phyloP scores from a whole-genome alignment of 768 basidiomycete genomes.

The Podaxis sp. region DNA sequence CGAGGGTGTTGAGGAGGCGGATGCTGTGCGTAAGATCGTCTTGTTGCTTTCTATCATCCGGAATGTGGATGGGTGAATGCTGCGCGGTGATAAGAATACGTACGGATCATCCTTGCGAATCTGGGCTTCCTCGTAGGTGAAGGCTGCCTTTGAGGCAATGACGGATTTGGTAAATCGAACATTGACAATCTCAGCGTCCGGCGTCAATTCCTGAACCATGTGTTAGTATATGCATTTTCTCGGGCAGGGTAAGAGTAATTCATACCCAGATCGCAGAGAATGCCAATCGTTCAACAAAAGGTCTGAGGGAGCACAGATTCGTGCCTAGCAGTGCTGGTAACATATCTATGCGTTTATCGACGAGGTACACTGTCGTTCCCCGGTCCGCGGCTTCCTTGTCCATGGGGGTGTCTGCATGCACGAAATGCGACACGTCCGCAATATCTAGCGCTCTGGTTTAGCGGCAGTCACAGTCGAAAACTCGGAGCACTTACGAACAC shows the following conservation, averaged over 20 bases:
- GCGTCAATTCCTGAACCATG: slow-evolving; percentile 74
- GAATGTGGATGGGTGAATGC: not conserved
- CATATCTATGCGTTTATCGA: slow-evolving; percentile 99
- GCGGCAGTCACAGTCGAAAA: not conserved
- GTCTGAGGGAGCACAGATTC: slow-evolving; percentile 90
- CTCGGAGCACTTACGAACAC: slow-evolving; percentile 80
- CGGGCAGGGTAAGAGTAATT: not conserved
- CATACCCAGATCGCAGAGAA: slow-evolving; percentile 95
- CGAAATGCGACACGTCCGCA: slow-evolving; percentile 97
- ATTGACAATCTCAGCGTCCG: slow-evolving; percentile 86
- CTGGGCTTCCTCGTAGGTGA: slow-evolving; percentile 97
- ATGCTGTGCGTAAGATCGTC: slow-evolving; percentile 87
- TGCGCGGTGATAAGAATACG: slow-evolving; percentile 26
- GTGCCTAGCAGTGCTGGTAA: slow-evolving; percentile 91
- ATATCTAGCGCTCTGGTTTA: slow-evolving; percentile 63
- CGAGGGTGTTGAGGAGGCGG: slow-evolving; percentile 84
- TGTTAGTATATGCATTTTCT: not conserved
- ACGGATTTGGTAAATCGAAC: slow-evolving; percentile 95
- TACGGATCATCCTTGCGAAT: slow-evolving; percentile 89
- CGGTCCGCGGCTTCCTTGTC: slow-evolving; percentile 93
- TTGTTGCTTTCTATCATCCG: slow-evolving; percentile 55
- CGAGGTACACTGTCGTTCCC: slow-evolving; percentile 96
- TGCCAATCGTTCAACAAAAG: slow-evolving; percentile 90
- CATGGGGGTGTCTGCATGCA: slow-evolving; percentile 91
- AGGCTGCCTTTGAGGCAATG: slow-evolving; percentile 93